Evolutionary conservation across 169 alveolate genomes (phyloP).

Genomic region (Toxoplasma gondii): DNA sequence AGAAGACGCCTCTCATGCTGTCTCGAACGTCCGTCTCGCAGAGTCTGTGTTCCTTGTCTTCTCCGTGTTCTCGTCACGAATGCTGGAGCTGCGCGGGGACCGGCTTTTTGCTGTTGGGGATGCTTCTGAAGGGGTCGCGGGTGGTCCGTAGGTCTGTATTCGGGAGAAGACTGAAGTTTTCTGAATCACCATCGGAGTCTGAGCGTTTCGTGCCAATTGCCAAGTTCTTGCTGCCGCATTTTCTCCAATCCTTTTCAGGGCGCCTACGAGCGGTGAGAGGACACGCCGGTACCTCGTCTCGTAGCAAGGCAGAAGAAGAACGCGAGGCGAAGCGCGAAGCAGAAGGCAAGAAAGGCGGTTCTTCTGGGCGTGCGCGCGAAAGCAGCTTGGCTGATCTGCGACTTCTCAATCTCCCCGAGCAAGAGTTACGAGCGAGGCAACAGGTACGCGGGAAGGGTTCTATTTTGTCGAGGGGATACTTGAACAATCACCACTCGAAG

Average conservation of each 20-base stretch:
- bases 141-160: too few relatives aligned
- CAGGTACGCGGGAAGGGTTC: constrained; percentile 37
- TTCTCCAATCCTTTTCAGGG: background rate
- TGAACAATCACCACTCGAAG: background rate
- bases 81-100: too few relatives aligned
- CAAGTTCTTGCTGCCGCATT: background rate
- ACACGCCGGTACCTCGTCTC: background rate
- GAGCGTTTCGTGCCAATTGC: too few relatives aligned
- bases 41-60: too few relatives aligned
- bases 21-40: background rate
- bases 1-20: background rate
- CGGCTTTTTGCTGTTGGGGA: too few relatives aligned
- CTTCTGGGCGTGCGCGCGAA: background rate
- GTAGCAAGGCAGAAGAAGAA: background rate
- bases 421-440: constrained; percentile 64
- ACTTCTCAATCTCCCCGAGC: constrained; percentile 59
- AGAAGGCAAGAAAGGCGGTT: background rate
- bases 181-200: too few relatives aligned
- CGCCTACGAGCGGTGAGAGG: constrained; percentile 1
- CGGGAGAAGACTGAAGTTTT: too few relatives aligned
- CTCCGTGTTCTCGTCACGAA: too few relatives aligned
- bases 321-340: background rate
- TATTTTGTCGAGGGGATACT: too few relatives aligned
- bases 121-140: too few relatives aligned
- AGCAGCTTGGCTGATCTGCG: constrained; percentile 57